A percentile compares a stretch with the other conserved stretches of the same genome.
These are phyloP conservation scores for Cystobasidium slooffiae DNA, from an alignment of 1,284 basidiomycete species.

Conservation along the genomic window DNA sequence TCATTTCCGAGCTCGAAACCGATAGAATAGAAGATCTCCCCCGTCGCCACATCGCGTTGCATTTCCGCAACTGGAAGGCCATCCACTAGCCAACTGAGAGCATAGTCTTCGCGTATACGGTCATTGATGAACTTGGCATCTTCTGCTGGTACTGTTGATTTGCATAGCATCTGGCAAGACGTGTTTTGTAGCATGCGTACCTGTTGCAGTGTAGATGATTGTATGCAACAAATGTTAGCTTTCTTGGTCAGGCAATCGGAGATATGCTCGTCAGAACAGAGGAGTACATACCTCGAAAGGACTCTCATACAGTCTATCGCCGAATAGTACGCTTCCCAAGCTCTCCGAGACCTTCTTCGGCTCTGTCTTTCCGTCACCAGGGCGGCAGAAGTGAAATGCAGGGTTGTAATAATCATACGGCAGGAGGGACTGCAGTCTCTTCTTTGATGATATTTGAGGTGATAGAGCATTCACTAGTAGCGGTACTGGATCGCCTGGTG, in stretches of 20 bases:
- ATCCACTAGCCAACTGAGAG: slow-evolving; percentile 92
- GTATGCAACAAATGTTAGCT: background rate
- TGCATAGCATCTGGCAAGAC: slow-evolving; percentile 79
- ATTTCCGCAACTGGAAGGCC: slow-evolving; percentile 86
- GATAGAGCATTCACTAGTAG: slow-evolving; percentile 56
- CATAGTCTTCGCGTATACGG: slow-evolving; percentile 89
- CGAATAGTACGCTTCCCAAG: slow-evolving; percentile 90
- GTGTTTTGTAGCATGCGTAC: slow-evolving; percentile 74
- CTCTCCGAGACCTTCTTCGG: slow-evolving; percentile 81
- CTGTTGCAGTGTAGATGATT: slow-evolving; percentile 57
- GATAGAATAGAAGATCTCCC: slow-evolving; percentile 75
- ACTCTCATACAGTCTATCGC: slow-evolving; percentile 91
- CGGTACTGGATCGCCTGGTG: slow-evolving; percentile 55
- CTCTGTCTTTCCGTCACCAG: slow-evolving; percentile 64
- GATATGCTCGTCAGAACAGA: too few species aligned
- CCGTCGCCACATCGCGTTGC: slow-evolving; percentile 79
- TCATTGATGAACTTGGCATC: slow-evolving; percentile 89
- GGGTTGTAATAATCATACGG: slow-evolving; percentile 78
- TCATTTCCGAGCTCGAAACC: slow-evolving; percentile 57
- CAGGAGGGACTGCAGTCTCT: slow-evolving; percentile 29
- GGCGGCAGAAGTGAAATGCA: slow-evolving; percentile 83
- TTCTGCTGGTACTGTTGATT: slow-evolving; percentile 66
- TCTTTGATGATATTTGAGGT: slow-evolving; percentile 46
- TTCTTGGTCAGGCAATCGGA: too few species aligned
- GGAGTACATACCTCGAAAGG: slow-evolving; percentile 72